Evolutionary conservation across 306 rosid species (phyloP), one percentile per base, ranked within the genome.

Genomic region (Quercus dentata): DNA sequence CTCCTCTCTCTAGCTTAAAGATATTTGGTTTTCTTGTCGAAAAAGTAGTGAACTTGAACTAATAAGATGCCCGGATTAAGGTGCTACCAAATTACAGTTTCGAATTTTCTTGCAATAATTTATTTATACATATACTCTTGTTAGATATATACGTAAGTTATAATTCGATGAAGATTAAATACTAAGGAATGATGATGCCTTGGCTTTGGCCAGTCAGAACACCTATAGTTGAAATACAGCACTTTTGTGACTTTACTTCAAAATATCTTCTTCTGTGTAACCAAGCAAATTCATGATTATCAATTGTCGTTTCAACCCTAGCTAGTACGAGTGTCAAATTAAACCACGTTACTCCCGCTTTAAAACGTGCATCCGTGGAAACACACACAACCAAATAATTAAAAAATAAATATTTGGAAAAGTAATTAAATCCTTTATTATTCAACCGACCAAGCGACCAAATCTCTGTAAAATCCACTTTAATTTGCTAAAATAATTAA

Each of bases 381-480:
- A 58, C 23, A 58, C 64, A 58, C 23, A 58, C 27, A 20, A 21
- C 64, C 64, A 20, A 20, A 58, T 10, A 58, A 20, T 4, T 1
- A 20, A 57, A 20, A 57, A 6, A 57, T 4, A 20, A 23, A 3
- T 65, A 33, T 10, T 18, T 31, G 4, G 25, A 2, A 31, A 14
- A 30, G 49, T 31, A 3, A 41, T 41, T 41, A 2, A 11, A 28
- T 2, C 18, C 33, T 10, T 65, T 6, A 61, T 61, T 8, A 79
- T 25, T 30, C 49, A 25, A 9, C 76, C 82, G 62, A 44, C 76
- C 57, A 78, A 12, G 14, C 51, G 51, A 13, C 67, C 69, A 77
- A 55, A 68, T 77, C 71, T 59, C 23, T 68, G 67, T 7, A 28
- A 77, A 67, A 77, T 20, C 70, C 44, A 77, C 56, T 67, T 13